Base-by-base conservation (phyloP, 148 eudicot species). In the Amaranthus palmeri region DNA sequence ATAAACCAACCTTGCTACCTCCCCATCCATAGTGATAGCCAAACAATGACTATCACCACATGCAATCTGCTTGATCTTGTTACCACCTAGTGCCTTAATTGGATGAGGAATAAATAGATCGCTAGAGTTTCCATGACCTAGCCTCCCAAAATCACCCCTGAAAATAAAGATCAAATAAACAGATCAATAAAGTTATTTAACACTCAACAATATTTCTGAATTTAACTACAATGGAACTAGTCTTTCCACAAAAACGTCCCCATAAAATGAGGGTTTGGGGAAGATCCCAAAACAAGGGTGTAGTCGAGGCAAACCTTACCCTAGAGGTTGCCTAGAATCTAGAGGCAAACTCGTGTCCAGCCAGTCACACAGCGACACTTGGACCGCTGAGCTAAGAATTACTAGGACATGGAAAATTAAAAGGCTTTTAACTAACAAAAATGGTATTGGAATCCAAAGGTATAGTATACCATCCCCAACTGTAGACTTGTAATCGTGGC, bases 91-190 rank as follows among this genome's bases (percentile, higher is more conserved):
- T 70, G 92, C 90, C 84, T 77, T 91, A 69, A 95, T 92, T 56
- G 96, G 96, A 78, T 84, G 97, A 70, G 99, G 99, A 72, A 84
- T 80, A 74, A 95, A 91, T 74, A 95, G 78, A 72, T 95, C 99
- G 61, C 89, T 91, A 44, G 97, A 95, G 76, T 95, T 92, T 71
- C 99, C 99, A 83, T 95, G 99, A 75, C 99, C 99, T 51, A 95
- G 82, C 76, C 99, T 90, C 77, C 99, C 99, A 86, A 95, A 95
- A 87, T 95, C 99, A 81, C 99, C 99, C 99, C 99, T 95, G 83
- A 54, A 74, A 76, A 68, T 42, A 18, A 50, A 6, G 4, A 72
- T 36, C 40, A 77, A 41, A 36, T 12, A 10, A 53, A 54, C 58
- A 62, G 71, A 55, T 66, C 72, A 70, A 25, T 50, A 47, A n/a